These are phyloP conservation scores for Mycena filopes DNA, from an alignment of 768 basidiomycete species.

Conservation along the genomic window DNA sequence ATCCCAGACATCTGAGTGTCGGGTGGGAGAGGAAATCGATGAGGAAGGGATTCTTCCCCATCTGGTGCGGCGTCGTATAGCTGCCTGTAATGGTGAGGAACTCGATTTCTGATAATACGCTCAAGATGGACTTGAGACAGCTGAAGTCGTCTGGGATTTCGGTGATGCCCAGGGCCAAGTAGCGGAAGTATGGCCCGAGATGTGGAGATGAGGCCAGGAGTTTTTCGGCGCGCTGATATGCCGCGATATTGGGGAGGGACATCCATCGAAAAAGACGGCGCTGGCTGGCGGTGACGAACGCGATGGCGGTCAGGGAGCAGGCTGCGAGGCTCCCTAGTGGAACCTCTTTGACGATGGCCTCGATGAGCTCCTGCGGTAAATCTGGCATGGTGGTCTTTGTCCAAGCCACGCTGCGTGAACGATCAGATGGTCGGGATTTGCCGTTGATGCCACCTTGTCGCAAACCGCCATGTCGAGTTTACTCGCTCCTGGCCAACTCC, in stretches of 20 bases:
- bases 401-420: not conserved
- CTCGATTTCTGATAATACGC: not conserved
- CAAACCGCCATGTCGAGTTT: not conserved
- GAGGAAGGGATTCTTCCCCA: conserved; percentile 7
- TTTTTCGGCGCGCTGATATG: not conserved
- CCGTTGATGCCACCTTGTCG: not conserved
- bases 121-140: not conserved
- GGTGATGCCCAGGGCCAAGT: not conserved
- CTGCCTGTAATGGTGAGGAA: not conserved
- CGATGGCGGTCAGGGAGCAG: not conserved
- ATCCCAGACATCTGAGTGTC: not conserved
- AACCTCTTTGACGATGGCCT: not conserved
- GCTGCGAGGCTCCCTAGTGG: not conserved
- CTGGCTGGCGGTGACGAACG: not conserved
- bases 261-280: not conserved
- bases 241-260: not conserved
- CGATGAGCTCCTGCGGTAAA: not conserved
- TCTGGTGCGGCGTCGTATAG: not conserved
- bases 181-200: not conserved
- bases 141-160: not conserved
- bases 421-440: not conserved
- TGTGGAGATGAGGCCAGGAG: not conserved
- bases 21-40: conserved; percentile 3
- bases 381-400: not conserved
- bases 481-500: no score